These are phyloP conservation scores for Aureobasidium sp. DNA, from an alignment of 2,329 filamentous ascomycete species.

Conservation along the genomic window DNA sequence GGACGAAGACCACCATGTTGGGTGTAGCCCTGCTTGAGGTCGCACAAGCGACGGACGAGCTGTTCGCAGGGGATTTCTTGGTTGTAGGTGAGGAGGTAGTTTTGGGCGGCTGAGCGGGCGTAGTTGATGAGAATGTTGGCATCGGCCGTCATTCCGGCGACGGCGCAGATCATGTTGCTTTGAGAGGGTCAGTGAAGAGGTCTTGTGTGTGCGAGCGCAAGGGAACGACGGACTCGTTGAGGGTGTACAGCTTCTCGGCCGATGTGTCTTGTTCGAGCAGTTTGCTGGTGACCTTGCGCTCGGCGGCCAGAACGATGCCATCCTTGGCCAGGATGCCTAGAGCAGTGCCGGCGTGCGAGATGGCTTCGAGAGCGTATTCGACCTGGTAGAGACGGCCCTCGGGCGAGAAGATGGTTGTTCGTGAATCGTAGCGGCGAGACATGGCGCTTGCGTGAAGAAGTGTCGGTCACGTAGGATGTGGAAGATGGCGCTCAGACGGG, in stretches of 20 bases:
- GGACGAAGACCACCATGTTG: constrained; percentile 97
- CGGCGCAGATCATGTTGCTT: constrained; percentile 99
- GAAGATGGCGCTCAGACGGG: not conserved
- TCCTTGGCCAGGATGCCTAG: constrained; percentile 95
- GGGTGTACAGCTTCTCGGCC: constrained; percentile 98
- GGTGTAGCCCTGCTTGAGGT: constrained; percentile 98
- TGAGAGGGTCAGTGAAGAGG: not conserved
- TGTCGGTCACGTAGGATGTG: not conserved
- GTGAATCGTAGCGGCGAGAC: constrained; percentile 15
- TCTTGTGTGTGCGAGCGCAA: not conserved
- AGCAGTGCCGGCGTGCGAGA: constrained; percentile 95
- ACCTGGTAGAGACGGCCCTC: constrained; percentile 98
- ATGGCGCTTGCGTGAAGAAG: constrained; percentile 1
- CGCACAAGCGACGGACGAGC: constrained; percentile 90
- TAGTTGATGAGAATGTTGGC: constrained; percentile 99
- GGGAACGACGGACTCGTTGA: constrained; percentile 72
- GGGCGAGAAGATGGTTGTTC: constrained; percentile 97
- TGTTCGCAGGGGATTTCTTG: constrained; percentile 99
- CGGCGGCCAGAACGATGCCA: constrained; percentile 94
- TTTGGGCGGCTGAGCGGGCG: constrained; percentile 91
- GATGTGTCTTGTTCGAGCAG: constrained; percentile 98
- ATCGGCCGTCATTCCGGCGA: constrained; percentile 98
- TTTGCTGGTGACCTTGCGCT: constrained; percentile 99
- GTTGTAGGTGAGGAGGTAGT: constrained; percentile 98
- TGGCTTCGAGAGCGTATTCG: constrained; percentile 97